Evolutionary conservation across 495 filamentous ascomycete genomes (phyloP).

Genomic region (Evernia prunastri): DNA sequence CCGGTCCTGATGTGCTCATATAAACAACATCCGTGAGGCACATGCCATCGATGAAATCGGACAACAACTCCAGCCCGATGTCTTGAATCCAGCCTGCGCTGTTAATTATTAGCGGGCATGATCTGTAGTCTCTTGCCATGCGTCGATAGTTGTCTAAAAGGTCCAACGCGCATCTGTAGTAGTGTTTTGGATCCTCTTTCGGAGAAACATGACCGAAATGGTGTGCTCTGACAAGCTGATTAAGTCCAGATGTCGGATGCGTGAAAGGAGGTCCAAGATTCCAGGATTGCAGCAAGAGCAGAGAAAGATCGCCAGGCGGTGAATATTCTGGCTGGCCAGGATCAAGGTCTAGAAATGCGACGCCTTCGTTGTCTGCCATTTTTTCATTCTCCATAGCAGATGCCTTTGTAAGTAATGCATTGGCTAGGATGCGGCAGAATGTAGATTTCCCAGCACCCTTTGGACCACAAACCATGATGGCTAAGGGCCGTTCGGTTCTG

Average conservation of each 20-base stretch:
- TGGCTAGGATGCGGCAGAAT: constrained; percentile 68
- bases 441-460: constrained; percentile 86
- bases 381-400: constrained; percentile 22
- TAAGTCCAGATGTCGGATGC: constrained; percentile 47
- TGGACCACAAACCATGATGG: constrained; percentile 64
- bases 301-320: constrained; percentile 68
- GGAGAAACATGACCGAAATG: constrained; percentile 65
- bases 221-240: constrained; percentile 56
- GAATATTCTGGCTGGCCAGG: constrained; percentile 79
- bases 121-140: constrained; percentile 36
- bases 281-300: constrained; percentile 55
- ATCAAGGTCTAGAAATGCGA: constrained; percentile 73
- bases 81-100: constrained; percentile 79
- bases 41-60: constrained; percentile 50
- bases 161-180: constrained; percentile 59
- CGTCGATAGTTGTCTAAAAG: constrained; percentile 58
- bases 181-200: constrained; percentile 64
- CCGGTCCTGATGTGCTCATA: constrained; percentile 64
- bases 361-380: constrained; percentile 32
- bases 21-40: constrained; percentile 59
- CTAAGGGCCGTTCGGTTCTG: constrained; percentile 38
- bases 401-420: constrained; percentile 58
- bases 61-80: constrained; percentile 62
- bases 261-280: constrained; percentile 71
- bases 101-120: constrained; percentile 68